phyloP scores from a whole-genome alignment of 2,329 filamentous ascomycete genomes.

The Fusarium xyrophilum region DNA sequence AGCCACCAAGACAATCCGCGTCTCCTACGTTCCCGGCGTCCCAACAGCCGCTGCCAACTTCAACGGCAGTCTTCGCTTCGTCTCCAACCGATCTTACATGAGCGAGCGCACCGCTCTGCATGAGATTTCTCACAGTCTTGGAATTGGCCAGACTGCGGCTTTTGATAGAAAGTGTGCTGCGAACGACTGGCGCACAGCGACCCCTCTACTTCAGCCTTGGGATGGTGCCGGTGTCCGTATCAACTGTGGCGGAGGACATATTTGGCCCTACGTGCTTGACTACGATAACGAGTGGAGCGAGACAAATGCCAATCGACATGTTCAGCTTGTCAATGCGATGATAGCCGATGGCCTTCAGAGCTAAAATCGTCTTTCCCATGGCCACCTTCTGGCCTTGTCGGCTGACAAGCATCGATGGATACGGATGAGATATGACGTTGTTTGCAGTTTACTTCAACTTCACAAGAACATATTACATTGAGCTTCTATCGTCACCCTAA shows the following conservation, averaged over 20 bases:
- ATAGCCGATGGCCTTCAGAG: conserved; percentile 47
- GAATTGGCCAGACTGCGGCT: conserved; percentile 53
- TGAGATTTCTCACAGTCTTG: conserved; percentile 57
- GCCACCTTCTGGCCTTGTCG: background rate
- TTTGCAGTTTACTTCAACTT: background rate
- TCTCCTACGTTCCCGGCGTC: conserved; percentile 53
- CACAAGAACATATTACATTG: background rate
- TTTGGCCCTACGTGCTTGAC: conserved; percentile 53
- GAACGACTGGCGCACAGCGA: conserved; percentile 52
- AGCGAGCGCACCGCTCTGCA: conserved; percentile 57
- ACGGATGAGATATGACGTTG: background rate
- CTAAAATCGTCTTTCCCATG: background rate
- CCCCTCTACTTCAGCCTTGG: conserved; percentile 49
- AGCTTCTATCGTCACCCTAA: background rate
- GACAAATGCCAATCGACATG: conserved; percentile 53
- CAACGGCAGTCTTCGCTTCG: conserved; percentile 57
- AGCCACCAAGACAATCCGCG: conserved; percentile 50
- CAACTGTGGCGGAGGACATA: conserved; percentile 50
- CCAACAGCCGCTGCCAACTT: conserved; percentile 55
- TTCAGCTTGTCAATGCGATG: conserved; percentile 54
- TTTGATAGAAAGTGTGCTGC: conserved; percentile 51
- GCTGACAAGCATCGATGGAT: background rate
- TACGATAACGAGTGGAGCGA: conserved; percentile 55
- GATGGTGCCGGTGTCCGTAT: conserved; percentile 50
- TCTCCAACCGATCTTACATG: conserved; percentile 55